Base-by-base conservation (phyloP, 768 basidiomycete genomes). In the Termitomyces heimii region DNA sequence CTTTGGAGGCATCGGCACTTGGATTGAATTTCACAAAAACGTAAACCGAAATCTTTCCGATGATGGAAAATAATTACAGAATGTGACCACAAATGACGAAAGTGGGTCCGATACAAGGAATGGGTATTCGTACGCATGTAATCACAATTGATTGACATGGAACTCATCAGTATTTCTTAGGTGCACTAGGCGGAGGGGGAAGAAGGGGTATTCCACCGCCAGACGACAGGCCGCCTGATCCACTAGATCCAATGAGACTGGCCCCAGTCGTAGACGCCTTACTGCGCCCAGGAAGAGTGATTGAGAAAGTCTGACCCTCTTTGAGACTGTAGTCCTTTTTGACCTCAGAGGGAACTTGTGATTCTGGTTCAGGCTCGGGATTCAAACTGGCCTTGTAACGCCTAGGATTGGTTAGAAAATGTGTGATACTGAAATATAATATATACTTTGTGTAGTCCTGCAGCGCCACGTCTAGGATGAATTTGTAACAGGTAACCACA, bases 261-360 rank as follows among this genome's bases (percentile, higher is more conserved):
- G 71, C 67, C 20, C 68, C 61, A 34, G 70, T 71, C 6, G 46
- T 22, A 20, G 70, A 60, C 18, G 71, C 58, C 68, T 79, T 80
- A 55, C 70, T 74, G 53, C 86, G 83, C n/a, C 94, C 93, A 7
- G 94, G 95, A 58, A 97, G 92, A 34, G 83, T 76, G 62, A 98
- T 96, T 5, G 88, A 87, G 70, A 98, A 95, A 0, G 94, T 97
- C 69, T 98, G 92, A 9, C 94, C 94, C 63, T 94, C 92, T 70
- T 96, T 97, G 63, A 98, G 73, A 39, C 89, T 89, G 71, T 94
- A 97, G 63, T 98, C 94, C 70, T 92, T 92, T 77, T 93, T 94
- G 2, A 92, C 91, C 10, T 88, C 92, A 9, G 79, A 59, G 13
- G 92, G 87, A 55, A 89, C 63, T 62, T 87, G 82, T 9, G 89